phyloP scores from a whole-genome alignment of 2,329 filamentous ascomycete species.

The Fusarium longipes region DNA sequence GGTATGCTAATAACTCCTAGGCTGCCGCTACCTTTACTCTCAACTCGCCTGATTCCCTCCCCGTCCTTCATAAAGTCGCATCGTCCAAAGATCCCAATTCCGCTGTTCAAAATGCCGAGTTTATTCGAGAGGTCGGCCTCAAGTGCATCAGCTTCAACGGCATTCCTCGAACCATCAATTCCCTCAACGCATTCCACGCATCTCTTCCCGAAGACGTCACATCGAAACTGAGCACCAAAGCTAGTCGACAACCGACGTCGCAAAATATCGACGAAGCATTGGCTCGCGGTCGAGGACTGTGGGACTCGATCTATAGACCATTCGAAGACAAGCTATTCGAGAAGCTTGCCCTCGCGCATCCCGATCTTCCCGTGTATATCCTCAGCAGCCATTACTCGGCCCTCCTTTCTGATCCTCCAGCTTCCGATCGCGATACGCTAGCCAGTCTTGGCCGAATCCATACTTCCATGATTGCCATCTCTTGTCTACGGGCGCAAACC shows the following conservation, averaged over 20 bases:
- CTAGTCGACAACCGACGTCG: conserved; percentile 65
- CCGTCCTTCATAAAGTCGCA: conserved; percentile 68
- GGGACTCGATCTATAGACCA: conserved; percentile 81
- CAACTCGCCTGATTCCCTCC: conserved; percentile 83
- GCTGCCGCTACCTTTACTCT: conserved; percentile 86
- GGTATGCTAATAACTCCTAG: conserved; percentile 53
- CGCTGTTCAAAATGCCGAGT: conserved; percentile 67
- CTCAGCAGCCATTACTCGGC: conserved; percentile 79
- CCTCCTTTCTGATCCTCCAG: conserved; percentile 75
- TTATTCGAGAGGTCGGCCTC: conserved; percentile 79
- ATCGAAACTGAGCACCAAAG: conserved; percentile 63
- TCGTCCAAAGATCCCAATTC: conserved; percentile 40
- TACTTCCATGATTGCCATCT: conserved; percentile 78
- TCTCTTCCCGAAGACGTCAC: conserved; percentile 68
- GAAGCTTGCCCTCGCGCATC: conserved; percentile 80
- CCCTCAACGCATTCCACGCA: conserved; percentile 76
- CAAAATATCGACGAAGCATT: conserved; percentile 66
- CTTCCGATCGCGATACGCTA: conserved; percentile 55
- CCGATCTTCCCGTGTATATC: conserved; percentile 85
- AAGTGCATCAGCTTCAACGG: conserved; percentile 86
- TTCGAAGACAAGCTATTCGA: conserved; percentile 77
- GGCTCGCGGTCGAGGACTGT: conserved; percentile 71
- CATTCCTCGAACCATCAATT: conserved; percentile 86
- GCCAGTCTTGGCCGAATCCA: conserved; percentile 74
- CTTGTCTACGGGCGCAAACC: conserved; percentile 80